Base-by-base conservation (phyloP, 495 filamentous ascomycete genomes). In the Neurospora tetrasperma region DNA sequence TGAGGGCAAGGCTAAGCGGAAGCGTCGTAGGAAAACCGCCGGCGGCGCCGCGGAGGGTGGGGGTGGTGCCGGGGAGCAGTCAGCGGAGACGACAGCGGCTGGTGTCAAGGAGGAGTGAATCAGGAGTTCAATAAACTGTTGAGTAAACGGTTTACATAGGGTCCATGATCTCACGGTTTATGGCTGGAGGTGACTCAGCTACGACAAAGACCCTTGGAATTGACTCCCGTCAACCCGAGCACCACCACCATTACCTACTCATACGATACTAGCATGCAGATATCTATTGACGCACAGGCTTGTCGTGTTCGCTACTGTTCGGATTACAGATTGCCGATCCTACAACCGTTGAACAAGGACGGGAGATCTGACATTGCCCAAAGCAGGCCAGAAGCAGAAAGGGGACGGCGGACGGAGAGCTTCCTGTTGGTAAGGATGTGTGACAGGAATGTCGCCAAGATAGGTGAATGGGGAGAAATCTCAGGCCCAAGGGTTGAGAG, bases 11-110 rank as follows among this genome's bases (percentile, higher is more conserved):
- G 70, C 82, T 0, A 86, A 85, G 71, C 76, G 80, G 72, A 87
- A 86, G 75, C 76, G 85, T 66, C 81, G 78, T 70, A 82, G 85
- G 77, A 86, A 84, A 72, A 74, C 80, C 69, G 73, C 74, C 73
- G 69, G 73, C 8, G 72, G 43, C 42, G 71, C 18, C 3, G 73
- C 71, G 31, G 31, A 73, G 38, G 72, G 71, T 62, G 74, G 70
- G 40, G 40, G 9, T 9, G 40, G 40, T 41, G 40, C 9, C 40
- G 40, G 40, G 46, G 69, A 20, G 72, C 69, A 69, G 71, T 69
- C 59, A 31, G 74, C 41, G 40, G 40, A 41, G 40, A 41, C 40
- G 40, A 41, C 40, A 72, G 79, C 74, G 54, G 74, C 71, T 11
- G 75, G 23, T 70, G 71, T 68, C 14, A 70, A 71, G 48, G 74